Conservation (phyloP, 345 rosid species). For the Sisymbrium irio region DNA sequence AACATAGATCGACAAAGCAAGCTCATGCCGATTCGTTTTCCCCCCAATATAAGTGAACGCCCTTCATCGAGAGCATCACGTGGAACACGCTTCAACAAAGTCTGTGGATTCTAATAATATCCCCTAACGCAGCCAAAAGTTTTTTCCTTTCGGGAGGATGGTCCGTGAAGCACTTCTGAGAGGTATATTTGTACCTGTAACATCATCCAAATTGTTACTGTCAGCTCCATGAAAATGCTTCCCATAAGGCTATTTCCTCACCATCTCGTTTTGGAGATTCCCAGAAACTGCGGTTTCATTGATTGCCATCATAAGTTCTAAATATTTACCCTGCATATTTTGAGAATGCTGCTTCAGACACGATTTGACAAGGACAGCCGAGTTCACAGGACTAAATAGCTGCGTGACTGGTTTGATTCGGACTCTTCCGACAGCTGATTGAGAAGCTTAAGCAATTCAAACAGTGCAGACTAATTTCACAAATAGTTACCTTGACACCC, state of each 20-base stretch:
- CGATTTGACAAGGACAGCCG: constrained; percentile 96
- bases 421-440: constrained; percentile 72
- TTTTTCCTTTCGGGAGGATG: constrained; percentile 88
- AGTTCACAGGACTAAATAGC: constrained; percentile 82
- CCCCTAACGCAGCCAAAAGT: constrained; percentile 85
- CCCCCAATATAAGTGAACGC: constrained; percentile 88
- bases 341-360: constrained; percentile 97
- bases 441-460: constrained; percentile 87
- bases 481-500: constrained; percentile 74
- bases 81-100: constrained; percentile 85
- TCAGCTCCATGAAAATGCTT: constrained; percentile 12
- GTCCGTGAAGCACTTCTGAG: constrained; percentile 74
- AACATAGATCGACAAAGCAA: constrained; percentile 88
- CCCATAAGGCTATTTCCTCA: constrained; percentile 23
- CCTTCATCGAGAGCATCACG: constrained; percentile 91
- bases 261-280: constrained; percentile 98
- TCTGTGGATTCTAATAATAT: constrained; percentile 78
- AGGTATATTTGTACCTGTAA: constrained; percentile 92
- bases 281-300: constrained; percentile 88
- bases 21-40: constrained; percentile 95
- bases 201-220: constrained; percentile 14
- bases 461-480: constrained; percentile 63
- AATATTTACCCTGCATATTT: constrained; percentile 88
- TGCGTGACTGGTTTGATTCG: constrained; percentile 51
- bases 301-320: constrained; percentile 96